phyloP scores from a whole-genome alignment of 352 stramenopile genomes.

The Lagenidium giganteum region DNA sequence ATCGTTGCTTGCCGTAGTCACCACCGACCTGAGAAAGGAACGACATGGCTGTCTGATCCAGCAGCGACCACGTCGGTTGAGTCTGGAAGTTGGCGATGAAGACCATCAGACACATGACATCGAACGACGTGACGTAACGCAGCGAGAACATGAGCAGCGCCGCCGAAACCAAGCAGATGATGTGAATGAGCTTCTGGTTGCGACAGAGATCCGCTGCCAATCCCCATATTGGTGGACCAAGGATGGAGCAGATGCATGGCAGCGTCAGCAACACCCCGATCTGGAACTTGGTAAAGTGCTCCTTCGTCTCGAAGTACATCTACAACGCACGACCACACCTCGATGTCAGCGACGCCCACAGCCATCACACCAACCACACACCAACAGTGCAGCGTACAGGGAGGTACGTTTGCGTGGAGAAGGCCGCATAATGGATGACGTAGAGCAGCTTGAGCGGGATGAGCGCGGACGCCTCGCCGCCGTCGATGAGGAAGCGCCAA shows the following conservation, averaged over 20 bases:
- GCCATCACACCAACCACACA: background rate
- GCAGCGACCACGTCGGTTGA: slow-evolving; percentile 30
- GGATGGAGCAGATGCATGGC: slow-evolving; percentile 37
- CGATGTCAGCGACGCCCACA: background rate
- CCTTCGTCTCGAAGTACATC: slow-evolving; percentile 59
- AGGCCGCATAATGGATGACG: slow-evolving; percentile 59
- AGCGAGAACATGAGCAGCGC: slow-evolving; percentile 39
- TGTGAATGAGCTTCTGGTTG: slow-evolving; percentile 37
- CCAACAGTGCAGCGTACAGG: slow-evolving; percentile 20
- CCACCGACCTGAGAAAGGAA: slow-evolving; percentile 29
- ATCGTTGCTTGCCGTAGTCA: slow-evolving; percentile 44
- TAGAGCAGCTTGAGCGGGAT: slow-evolving; percentile 72
- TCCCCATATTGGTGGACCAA: slow-evolving; percentile 35
- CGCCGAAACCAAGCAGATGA: slow-evolving; percentile 34
- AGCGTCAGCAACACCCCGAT: slow-evolving; percentile 35
- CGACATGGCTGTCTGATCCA: slow-evolving; percentile 33
- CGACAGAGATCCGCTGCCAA: slow-evolving; percentile 31
- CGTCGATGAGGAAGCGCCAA: slow-evolving; percentile 64
- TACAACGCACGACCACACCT: slow-evolving; percentile 1
- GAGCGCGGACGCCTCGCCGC: slow-evolving; percentile 51
- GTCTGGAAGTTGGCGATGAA: slow-evolving; percentile 48
- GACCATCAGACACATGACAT: slow-evolving; percentile 32
- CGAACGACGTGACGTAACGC: slow-evolving; percentile 34
- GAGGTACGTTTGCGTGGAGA: slow-evolving; percentile 64
- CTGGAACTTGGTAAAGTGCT: slow-evolving; percentile 47